phyloP scores from a whole-genome alignment of 352 stramenopile species.

The Globisporangium takayamanum region DNA sequence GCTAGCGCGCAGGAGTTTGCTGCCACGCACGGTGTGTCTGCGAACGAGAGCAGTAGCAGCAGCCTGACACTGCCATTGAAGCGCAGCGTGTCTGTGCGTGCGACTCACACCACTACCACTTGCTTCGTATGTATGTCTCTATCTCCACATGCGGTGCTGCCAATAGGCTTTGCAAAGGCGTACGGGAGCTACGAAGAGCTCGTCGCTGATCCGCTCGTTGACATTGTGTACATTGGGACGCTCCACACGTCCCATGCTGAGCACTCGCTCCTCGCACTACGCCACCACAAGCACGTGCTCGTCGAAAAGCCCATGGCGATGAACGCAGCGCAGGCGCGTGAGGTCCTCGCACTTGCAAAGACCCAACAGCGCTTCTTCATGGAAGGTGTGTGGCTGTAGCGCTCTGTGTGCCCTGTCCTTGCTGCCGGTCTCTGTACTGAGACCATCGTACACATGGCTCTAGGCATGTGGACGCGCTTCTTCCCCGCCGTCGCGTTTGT shows the following conservation, averaged over 20 bases:
- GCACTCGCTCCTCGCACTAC: slow-evolving; percentile 58
- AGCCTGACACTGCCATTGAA: slow-evolving; percentile 1
- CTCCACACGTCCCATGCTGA: slow-evolving; percentile 74
- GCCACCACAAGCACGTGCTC: slow-evolving; percentile 78
- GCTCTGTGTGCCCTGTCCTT: background rate
- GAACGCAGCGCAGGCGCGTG: slow-evolving; percentile 59
- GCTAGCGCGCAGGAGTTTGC: slow-evolving; percentile 29
- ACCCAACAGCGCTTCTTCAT: slow-evolving; percentile 63
- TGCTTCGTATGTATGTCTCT: background rate
- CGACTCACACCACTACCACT: background rate
- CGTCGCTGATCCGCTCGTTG: slow-evolving; percentile 55
- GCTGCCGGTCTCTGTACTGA: background rate
- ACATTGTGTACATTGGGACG: slow-evolving; percentile 88
- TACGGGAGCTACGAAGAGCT: slow-evolving; percentile 85
- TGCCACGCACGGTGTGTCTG: slow-evolving; percentile 18
- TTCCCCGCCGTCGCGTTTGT: slow-evolving; percentile 51
- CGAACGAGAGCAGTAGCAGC: background rate
- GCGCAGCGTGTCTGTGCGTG: background rate
- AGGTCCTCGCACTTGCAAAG: slow-evolving; percentile 42
- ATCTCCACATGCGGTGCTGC: too few species aligned
- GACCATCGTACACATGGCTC: background rate
- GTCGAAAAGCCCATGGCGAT: slow-evolving; percentile 89
- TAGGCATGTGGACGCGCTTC: slow-evolving; percentile 74
- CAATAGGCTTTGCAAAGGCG: slow-evolving; percentile 32
- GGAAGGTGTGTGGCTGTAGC: slow-evolving; percentile 17